Evolutionary conservation across 2,329 filamentous ascomycete species (phyloP).

Genomic region (Ceratocystis alfenasii): DNA sequence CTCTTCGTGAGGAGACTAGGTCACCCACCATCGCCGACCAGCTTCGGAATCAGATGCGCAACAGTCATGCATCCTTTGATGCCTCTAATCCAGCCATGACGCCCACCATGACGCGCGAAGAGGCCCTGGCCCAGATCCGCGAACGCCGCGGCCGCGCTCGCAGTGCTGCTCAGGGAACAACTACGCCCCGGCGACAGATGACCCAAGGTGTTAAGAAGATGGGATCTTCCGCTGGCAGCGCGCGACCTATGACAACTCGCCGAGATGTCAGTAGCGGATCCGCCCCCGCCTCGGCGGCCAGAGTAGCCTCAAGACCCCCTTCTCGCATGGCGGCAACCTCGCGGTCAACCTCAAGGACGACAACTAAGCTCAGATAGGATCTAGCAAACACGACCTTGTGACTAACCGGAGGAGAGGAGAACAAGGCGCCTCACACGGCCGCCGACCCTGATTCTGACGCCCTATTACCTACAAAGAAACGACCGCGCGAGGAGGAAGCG

Average conservation of each 20-base stretch:
- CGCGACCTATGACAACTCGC: constrained; percentile 8
- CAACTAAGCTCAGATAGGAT: constrained; percentile 17
- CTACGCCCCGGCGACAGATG: constrained; percentile 31
- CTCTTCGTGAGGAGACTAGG: constrained; percentile 37
- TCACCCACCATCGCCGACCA: constrained; percentile 22
- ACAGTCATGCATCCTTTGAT: constrained; percentile 36
- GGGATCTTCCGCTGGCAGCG: constrained; percentile 11
- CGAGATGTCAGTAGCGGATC: constrained; percentile 9
- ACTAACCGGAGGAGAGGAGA: background rate
- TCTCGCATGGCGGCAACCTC: constrained; percentile 7
- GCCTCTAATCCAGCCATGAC: constrained; percentile 46
- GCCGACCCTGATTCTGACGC: background rate
- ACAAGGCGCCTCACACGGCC: background rate
- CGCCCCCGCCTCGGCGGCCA: background rate
- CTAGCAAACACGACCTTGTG: constrained; percentile 7
- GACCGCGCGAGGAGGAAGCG: background rate
- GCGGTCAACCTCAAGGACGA: constrained; percentile 11
- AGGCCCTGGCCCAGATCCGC: constrained; percentile 63
- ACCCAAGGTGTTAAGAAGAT: constrained; percentile 11
- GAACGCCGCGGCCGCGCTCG: constrained; percentile 59
- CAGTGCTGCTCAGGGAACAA: constrained; percentile 50
- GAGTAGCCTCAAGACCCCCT: constrained; percentile 15
- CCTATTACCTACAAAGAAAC: background rate
- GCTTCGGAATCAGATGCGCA: constrained; percentile 13
- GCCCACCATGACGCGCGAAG: constrained; percentile 57